These are phyloP conservation scores for Russula vinacea DNA, from an alignment of 768 basidiomycete species.

Conservation along the genomic window DNA sequence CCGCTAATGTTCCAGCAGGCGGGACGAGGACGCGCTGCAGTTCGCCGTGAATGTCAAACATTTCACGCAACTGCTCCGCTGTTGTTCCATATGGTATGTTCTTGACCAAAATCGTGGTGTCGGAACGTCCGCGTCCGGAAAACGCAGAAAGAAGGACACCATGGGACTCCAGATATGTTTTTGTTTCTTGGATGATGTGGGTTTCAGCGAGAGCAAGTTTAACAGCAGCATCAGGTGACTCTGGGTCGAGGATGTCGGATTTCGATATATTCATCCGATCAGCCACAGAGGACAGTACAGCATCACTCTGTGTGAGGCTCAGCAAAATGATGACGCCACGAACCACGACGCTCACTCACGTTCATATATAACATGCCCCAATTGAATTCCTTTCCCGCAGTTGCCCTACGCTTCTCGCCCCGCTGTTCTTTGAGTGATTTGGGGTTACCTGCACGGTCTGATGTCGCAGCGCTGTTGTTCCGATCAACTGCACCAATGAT, in stretches of 20 bases:
- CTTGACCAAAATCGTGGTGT: conserved; percentile 87
- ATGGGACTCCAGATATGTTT: conserved; percentile 78
- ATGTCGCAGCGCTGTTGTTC: conserved; percentile 45
- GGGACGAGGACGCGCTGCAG: conserved; percentile 75
- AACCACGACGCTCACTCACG: conserved; percentile 52
- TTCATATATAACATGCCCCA: conserved; percentile 98
- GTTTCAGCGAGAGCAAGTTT: conserved; percentile 97
- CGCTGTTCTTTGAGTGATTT: conserved; percentile 58
- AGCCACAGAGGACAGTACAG: conserved; percentile 87
- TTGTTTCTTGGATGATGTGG: conserved; percentile 93
- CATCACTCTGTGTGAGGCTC: conserved; percentile 66
- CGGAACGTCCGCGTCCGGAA: conserved; percentile 49
- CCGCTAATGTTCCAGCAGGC: conserved; percentile 88
- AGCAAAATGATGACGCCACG: conserved; percentile 27
- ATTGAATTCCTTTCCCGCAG: conserved; percentile 77
- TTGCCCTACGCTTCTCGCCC: conserved; percentile 58
- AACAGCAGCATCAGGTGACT: conserved; percentile 79
- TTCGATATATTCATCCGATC: conserved; percentile 85
- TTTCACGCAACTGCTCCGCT: conserved; percentile 63
- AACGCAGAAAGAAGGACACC: conserved; percentile 65
- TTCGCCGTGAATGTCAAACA: conserved; percentile 75
- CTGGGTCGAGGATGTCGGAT: conserved; percentile 82
- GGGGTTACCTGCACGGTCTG: conserved; percentile 45
- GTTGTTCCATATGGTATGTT: conserved; percentile 94
- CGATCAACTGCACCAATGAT: conserved; percentile 81